These are phyloP conservation scores for Cercospora sesami DNA, from an alignment of 2,329 filamentous ascomycete genomes.

Conservation along the genomic window DNA sequence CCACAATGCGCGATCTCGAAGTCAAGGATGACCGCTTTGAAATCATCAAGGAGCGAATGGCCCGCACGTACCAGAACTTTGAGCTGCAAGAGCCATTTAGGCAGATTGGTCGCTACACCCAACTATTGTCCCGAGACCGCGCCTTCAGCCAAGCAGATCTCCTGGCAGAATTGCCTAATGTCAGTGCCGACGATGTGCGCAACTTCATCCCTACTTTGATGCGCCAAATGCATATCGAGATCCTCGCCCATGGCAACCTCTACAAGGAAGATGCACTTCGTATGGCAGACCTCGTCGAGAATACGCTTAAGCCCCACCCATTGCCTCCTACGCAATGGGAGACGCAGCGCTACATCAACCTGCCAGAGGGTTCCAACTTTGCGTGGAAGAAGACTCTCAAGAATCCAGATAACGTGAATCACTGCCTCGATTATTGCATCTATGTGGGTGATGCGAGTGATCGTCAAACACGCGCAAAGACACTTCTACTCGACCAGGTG, in stretches of 20 bases:
- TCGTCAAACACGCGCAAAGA: slow-evolving; percentile 69
- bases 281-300: slow-evolving; percentile 79
- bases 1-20: slow-evolving; percentile 79
- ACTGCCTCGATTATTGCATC: slow-evolving; percentile 54
- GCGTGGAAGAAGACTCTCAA: slow-evolving; percentile 77
- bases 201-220: slow-evolving; percentile 78
- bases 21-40: slow-evolving; percentile 85
- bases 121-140: slow-evolving; percentile 75
- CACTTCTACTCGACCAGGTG: slow-evolving; percentile 82
- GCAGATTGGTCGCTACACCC: slow-evolving; percentile 79
- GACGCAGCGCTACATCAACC: slow-evolving; percentile 71
- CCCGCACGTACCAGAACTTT: slow-evolving; percentile 78
- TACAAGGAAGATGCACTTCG: slow-evolving; percentile 90
- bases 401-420: slow-evolving; percentile 78
- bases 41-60: slow-evolving; percentile 83
- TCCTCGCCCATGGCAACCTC: slow-evolving; percentile 86
- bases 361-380: slow-evolving; percentile 78
- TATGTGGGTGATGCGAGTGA: slow-evolving; percentile 55
- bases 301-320: slow-evolving; percentile 69
- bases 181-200: slow-evolving; percentile 73
- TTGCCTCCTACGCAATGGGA: slow-evolving; percentile 79
- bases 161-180: slow-evolving; percentile 69
- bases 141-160: slow-evolving; percentile 79
- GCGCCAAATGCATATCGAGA: slow-evolving; percentile 81
- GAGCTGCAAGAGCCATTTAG: slow-evolving; percentile 86